A percentile compares a stretch with the other conserved stretches of the same genome.
Evolutionary conservation across 2,329 filamentous ascomycete genomes (phyloP).

Genomic region (Clarireedia monteithiana): DNA sequence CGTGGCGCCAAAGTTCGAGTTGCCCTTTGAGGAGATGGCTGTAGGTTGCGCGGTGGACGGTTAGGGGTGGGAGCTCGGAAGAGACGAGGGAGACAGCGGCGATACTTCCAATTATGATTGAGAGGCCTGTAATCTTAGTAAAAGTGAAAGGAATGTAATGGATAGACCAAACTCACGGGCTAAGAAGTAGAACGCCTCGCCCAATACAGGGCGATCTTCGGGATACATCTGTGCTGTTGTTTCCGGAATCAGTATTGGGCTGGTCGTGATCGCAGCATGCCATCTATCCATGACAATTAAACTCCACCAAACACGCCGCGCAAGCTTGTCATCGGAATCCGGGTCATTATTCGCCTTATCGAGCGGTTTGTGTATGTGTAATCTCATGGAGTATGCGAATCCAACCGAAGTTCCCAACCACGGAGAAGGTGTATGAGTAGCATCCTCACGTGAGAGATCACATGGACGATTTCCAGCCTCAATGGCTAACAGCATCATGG

Average conservation of each 20-base stretch:
- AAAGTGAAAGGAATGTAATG: background rate
- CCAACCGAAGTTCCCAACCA: conserved; percentile 60
- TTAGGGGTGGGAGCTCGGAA: conserved; percentile 36
- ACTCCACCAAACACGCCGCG: conserved; percentile 63
- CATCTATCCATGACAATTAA: conserved; percentile 65
- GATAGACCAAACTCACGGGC: conserved; percentile 45
- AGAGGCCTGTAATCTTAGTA: conserved; percentile 38
- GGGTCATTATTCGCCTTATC: conserved; percentile 40
- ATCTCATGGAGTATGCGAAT: conserved; percentile 55
- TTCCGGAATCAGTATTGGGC: conserved; percentile 54
- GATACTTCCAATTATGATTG: conserved; percentile 49
- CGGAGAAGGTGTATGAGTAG: conserved; percentile 37
- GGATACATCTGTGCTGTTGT: conserved; percentile 51
- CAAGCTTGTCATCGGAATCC: conserved; percentile 55
- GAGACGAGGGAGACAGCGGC: conserved; percentile 39
- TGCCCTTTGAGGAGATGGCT: conserved; percentile 46
- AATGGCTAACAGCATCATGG: conserved; percentile 56
- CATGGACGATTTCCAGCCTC: conserved; percentile 49
- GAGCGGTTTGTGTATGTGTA: conserved; percentile 41
- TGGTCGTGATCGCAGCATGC: conserved; percentile 61
- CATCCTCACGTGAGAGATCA: conserved; percentile 32
- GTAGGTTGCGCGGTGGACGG: conserved; percentile 34
- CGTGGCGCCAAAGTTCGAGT: conserved; percentile 58
- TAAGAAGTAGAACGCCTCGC: conserved; percentile 56
- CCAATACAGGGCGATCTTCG: conserved; percentile 52